Evolutionary conservation across 805 yeast genomes (phyloP), one percentile per base, ranked within the genome.

Genomic region (Dipodascus geniculatus): DNA sequence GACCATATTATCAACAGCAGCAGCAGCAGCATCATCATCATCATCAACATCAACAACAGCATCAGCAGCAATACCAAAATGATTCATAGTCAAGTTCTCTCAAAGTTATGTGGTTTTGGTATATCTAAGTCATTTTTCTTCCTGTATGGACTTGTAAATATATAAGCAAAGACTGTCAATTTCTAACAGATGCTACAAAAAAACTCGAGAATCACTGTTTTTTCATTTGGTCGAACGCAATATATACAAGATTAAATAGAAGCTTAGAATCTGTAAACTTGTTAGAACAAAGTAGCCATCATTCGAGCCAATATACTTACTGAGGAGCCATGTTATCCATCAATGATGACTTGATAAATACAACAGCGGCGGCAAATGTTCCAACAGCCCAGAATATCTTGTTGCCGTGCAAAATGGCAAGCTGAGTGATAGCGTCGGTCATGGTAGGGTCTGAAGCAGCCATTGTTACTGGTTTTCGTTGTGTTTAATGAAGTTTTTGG

Each of bases 301-400:
- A n/a, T n/a, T n/a, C n/a, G n/a, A n/a, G n/a, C n/a, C n/a, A 22
- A 22, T 9, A 9, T 47, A 47, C 49, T 47, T 60, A 55, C 68
- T 68, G 71, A 49, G 72, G 72, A 54, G 68, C 65, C 50, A 69
- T 63, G 67, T 60, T 62, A 56, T 70, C 73, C 63, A 68, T 68
- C 53, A 67, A 53, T 38, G 69, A 60, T 51, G 71, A 67, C 62
- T 67, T 67, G 58, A 70, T 65, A 60, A 70, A 68, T 31, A 62
- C 64, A 35, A 70, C 71, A 44, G 72, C 73, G 24, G 70, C 49
- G 31, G 31, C 28, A 22, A 47, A 47, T 6, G 31, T 22, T 22
- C 49, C 49, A 47, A 47, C 49, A 47, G 31, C 31, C 49, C 49
- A 47, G 31, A 47, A 22, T 3, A 47, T 47, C 24, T 47, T 47